Evolutionary conservation across 1,139 yeast species (phyloP).

Genomic region (Kodamaea arcana): DNA sequence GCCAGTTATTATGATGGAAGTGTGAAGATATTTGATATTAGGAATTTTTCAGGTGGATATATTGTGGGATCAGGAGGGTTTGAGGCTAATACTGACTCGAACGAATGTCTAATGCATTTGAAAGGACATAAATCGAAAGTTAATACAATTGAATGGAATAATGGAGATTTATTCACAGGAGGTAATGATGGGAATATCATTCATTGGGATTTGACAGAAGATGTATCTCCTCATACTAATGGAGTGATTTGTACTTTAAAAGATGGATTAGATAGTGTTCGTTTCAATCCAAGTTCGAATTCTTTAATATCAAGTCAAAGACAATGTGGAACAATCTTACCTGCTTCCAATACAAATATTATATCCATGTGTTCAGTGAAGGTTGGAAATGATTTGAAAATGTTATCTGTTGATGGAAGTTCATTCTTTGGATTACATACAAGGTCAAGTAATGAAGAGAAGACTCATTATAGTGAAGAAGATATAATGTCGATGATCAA

Average conservation of each 20-base stretch:
- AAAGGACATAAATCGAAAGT: slow-evolving; percentile 55
- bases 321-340: slow-evolving; percentile 60
- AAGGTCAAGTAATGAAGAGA: slow-evolving; percentile 34
- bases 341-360: slow-evolving; percentile 53
- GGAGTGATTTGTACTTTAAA: slow-evolving; percentile 38
- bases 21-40: slow-evolving; percentile 71
- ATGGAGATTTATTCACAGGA: slow-evolving; percentile 58
- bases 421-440: slow-evolving; percentile 55
- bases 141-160: slow-evolving; percentile 61
- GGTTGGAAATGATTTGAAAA: slow-evolving; percentile 28
- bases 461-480: slow-evolving; percentile 30
- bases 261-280: slow-evolving; percentile 44
- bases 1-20: slow-evolving; percentile 60
- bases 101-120: slow-evolving; percentile 50
- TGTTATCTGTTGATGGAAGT: slow-evolving; percentile 51
- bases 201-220: slow-evolving; percentile 61
- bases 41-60: too few species aligned
- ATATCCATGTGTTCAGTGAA: slow-evolving; percentile 39
- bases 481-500: slow-evolving; percentile 27
- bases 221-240: slow-evolving; percentile 13
- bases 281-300: slow-evolving; percentile 31
- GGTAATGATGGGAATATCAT: slow-evolving; percentile 69
- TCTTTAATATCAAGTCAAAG: slow-evolving; percentile 33
- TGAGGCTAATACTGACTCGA: too few species aligned
- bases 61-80: too few species aligned